Conservation (phyloP, 2,329 filamentous ascomycete genomes). For the Aspergillus jensenii region DNA sequence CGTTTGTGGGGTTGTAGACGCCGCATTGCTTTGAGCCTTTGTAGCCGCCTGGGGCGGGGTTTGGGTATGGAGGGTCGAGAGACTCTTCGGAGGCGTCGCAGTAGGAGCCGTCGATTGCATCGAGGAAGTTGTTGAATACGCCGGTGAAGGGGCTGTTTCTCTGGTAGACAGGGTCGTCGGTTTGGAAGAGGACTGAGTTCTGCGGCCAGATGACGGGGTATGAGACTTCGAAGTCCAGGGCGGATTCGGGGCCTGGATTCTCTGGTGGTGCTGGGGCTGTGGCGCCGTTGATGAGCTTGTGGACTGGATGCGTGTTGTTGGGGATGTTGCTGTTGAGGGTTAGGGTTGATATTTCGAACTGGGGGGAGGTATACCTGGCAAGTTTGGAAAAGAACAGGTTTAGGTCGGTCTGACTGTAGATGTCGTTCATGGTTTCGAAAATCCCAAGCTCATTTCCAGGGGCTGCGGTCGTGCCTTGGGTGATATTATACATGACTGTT, state of each 20-base stretch:
- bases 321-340: conserved; percentile 29
- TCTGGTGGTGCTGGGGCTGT: conserved; percentile 42
- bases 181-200: conserved; percentile 51
- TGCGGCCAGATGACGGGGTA: conserved; percentile 52
- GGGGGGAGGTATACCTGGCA: conserved; percentile 23
- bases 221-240: conserved; percentile 57
- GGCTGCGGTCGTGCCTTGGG: conserved; percentile 37
- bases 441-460: conserved; percentile 48
- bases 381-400: conserved; percentile 42
- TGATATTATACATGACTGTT: conserved; percentile 46
- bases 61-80: conserved; percentile 54
- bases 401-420: conserved; percentile 47
- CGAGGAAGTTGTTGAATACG: conserved; percentile 50
- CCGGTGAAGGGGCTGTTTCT: conserved; percentile 28
- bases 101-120: conserved; percentile 54
- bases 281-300: conserved; percentile 49
- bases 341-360: background rate
- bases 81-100: conserved; percentile 52
- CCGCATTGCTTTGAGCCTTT: conserved; percentile 42
- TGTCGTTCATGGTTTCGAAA: conserved; percentile 46
- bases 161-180: conserved; percentile 49
- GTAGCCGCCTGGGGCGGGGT: conserved; percentile 51
- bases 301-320: conserved; percentile 44
- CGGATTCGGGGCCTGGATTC: conserved; percentile 47
- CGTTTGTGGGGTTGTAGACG: conserved; percentile 55